A percentile compares a stretch with the other conserved stretches of the same genome.
phyloP scores from a whole-genome alignment of 2,329 filamentous ascomycete genomes.

The Aspergillus piperis region DNA sequence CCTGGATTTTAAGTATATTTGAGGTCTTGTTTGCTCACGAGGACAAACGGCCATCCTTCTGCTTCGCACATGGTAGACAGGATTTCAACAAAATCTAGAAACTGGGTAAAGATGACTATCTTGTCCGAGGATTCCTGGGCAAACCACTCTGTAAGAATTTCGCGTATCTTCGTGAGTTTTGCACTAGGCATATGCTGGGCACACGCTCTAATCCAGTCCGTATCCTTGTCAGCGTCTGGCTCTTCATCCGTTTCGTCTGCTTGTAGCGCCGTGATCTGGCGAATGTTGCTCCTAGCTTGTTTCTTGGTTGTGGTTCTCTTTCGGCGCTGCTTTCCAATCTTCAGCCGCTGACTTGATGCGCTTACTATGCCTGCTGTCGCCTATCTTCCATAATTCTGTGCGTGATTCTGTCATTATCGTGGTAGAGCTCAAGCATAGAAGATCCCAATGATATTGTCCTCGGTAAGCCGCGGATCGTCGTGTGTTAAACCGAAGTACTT shows the following conservation, averaged over 20 bases:
- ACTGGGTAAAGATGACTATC: conserved; percentile 64
- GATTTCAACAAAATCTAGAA: conserved; percentile 55
- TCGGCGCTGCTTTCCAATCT: neutral
- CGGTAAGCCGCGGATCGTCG: too few relatives aligned
- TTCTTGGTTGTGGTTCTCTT: conserved; percentile 1
- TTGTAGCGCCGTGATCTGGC: neutral
- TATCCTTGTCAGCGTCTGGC: conserved; percentile 11
- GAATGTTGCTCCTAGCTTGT: neutral
- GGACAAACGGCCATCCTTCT: conserved; percentile 49
- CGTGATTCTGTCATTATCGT: too few relatives aligned
- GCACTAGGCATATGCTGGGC: conserved; percentile 37
- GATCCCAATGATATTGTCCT: too few relatives aligned
- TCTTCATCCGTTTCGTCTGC: neutral
- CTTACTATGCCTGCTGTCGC: too few relatives aligned
- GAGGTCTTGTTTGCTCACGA: conserved; percentile 8
- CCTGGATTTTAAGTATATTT: too few relatives aligned
- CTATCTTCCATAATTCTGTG: too few relatives aligned
- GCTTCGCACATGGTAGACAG: conserved; percentile 52
- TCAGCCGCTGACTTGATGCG: too few relatives aligned
- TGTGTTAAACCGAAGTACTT: too few relatives aligned
- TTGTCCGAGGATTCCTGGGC: conserved; percentile 52
- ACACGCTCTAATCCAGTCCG: conserved; percentile 31
- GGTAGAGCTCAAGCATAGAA: too few relatives aligned
- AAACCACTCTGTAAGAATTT: conserved; percentile 43
- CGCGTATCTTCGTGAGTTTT: conserved; percentile 41